Conservation (phyloP, 2,329 filamentous ascomycete genomes). For the Fusarium guadeloupense region DNA sequence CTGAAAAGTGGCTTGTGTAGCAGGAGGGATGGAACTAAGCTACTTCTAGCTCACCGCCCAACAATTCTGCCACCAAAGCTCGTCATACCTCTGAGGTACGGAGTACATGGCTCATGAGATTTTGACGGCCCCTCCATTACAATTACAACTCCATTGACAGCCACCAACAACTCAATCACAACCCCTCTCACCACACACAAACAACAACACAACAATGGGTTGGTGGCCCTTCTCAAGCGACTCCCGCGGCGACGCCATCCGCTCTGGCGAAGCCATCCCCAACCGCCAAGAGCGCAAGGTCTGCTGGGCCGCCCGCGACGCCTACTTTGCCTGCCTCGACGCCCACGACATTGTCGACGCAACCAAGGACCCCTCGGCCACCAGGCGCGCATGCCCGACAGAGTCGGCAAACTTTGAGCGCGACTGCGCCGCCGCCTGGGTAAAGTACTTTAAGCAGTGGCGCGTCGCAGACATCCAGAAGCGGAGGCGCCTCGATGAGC, state of each 20-base stretch:
- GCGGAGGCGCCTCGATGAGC: slow-evolving; percentile 77
- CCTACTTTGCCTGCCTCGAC: slow-evolving; percentile 89
- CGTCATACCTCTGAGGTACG: slow-evolving; percentile 32
- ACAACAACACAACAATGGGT: slow-evolving; percentile 54
- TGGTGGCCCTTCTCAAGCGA: slow-evolving; percentile 57
- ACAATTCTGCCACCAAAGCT: slow-evolving; percentile 27
- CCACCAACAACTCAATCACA: neutral
- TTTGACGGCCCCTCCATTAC: slow-evolving; percentile 22
- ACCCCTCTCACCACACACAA: slow-evolving; percentile 1
- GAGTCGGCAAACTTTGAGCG: slow-evolving; percentile 73
- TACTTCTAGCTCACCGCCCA: slow-evolving; percentile 15
- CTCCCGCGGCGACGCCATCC: slow-evolving; percentile 63
- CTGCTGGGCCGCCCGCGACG: slow-evolving; percentile 92
- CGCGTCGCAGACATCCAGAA: slow-evolving; percentile 92
- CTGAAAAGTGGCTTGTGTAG: slow-evolving; percentile 14
- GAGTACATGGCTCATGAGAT: slow-evolving; percentile 24
- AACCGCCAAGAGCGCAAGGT: slow-evolving; percentile 80
- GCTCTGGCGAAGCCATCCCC: slow-evolving; percentile 75
- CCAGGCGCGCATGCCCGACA: slow-evolving; percentile 51
- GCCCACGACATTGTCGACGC: slow-evolving; percentile 80
- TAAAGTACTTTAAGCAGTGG: slow-evolving; percentile 98
- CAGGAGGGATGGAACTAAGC: slow-evolving; percentile 1
- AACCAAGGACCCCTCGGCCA: slow-evolving; percentile 53
- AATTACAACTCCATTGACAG: neutral
- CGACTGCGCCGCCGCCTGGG: slow-evolving; percentile 92